Evolutionary conservation across 192 early-diverging fungal genomes (phyloP), one percentile per base, ranked within the genome.

Genomic region (Gryganskiella cystojenkinii): DNA sequence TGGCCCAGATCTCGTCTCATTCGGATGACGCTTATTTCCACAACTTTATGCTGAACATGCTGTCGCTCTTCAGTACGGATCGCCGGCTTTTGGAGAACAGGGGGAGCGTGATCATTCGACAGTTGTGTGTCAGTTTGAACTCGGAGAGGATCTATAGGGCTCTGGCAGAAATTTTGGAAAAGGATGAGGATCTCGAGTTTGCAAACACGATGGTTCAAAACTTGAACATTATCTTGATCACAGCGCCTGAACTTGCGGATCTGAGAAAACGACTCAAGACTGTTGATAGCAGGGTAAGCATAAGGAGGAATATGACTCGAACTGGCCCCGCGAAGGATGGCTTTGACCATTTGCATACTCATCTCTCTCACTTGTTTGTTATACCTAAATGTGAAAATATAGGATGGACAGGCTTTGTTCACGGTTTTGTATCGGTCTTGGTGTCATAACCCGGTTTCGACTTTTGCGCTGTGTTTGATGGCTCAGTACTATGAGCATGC

Each of bases 401-500:
- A 90, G 88, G 92, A 94, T 50, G 94, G 92, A 46, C 91, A 95
- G 61, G 80, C 79, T 24, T 83, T 99, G 9, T 99, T 99, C 74
- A 85, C 87, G 30, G 80, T 89, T 7, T 81, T 99, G 19, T 99
- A 98, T 81, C 84, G 90, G 43, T 92, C 94, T 10, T 99, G 98
- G 98, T 96, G 94, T 66, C 95, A 99, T 83, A 99, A 94, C 79
- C 92, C 98, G 13, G 95, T 99, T 1, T 89, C 97, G 1, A 91
- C 94, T 3, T 93, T 99, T 69, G 94, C 95, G 2, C 85, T 99
- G 1, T 99, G 97, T 60, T 86, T 99, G 20, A 83, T 99, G 46
- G 92, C 98, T n/a, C 97, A 99, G 84, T 93, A 94, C 40, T 99
- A 99, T 70, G 96, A 95, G 64, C 94, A 95, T 64, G 94, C 94